Conservation (phyloP, 768 basidiomycete species). For the Candolleomyces efflorescens region DNA sequence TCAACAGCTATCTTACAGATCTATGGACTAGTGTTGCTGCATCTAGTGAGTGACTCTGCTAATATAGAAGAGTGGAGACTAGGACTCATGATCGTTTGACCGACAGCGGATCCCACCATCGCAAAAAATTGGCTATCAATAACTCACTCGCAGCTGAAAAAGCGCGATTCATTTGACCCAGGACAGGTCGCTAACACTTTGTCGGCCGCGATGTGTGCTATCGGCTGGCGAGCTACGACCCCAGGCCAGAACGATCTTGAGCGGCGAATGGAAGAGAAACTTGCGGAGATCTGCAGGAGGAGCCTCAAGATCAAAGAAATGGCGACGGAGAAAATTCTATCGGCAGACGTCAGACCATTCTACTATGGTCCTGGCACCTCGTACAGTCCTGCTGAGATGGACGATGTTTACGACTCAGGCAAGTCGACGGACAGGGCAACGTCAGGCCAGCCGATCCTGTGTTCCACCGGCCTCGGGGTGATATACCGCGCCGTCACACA, state of each 20-base stretch:
- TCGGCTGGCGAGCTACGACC: neutral
- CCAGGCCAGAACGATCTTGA: neutral
- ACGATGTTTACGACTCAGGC: neutral
- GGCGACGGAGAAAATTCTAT: neutral
- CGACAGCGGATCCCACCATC: neutral
- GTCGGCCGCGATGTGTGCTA: neutral
- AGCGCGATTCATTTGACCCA: neutral
- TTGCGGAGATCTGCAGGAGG: neutral
- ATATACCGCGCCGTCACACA: neutral
- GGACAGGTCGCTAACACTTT: neutral
- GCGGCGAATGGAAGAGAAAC: neutral
- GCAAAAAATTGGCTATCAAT: constrained; percentile 1
- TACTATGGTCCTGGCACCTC: neutral
- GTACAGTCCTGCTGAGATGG: neutral
- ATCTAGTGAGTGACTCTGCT: neutral
- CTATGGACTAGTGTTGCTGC: neutral
- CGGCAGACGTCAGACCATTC: neutral
- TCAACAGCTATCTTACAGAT: neutral
- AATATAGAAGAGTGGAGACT: neutral
- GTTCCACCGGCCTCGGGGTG: neutral
- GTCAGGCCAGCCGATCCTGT: neutral
- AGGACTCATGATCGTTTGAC: neutral
- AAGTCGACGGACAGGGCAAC: neutral
- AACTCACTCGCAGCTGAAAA: neutral
- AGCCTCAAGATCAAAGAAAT: neutral